Evolutionary conservation across 208 protist genomes (phyloP), one percentile per base, ranked within the genome.

Genomic region (Crithidia brevicula): DNA sequence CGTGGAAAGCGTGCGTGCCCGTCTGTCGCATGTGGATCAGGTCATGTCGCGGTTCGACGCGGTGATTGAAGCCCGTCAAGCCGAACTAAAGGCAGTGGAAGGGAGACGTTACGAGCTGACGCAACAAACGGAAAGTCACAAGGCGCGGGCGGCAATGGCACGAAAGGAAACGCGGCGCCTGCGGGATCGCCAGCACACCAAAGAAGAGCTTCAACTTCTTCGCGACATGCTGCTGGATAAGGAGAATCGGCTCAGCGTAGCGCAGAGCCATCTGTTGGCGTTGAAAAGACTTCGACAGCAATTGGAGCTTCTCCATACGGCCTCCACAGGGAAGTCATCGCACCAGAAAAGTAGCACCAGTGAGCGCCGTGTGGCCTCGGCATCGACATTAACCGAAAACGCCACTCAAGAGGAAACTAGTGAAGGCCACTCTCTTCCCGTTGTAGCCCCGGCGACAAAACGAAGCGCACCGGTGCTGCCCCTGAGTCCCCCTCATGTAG

Each of bases 191-290:
- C 54, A 86, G 58, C 73, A 80, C 53, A 66, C 56, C 27, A 33
- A 72, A 8, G 86, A 89, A 45, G 81, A 89, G 62, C 71, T 92
- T n/a, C 72, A 78, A 31, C 71, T 88, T 45, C 59, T 92, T 47
- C 64, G 66, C 4, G 72, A 79, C 27, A 92, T 92, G 86, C 62
- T 83, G 34, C 31, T 65, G 15, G 83, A 92, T 49, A 82, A 79
- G 63, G 74, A 78, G 60, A 80, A 80, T 38, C 77, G 70, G 31
- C 69, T 89, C 8, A 34, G 51, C 9, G 57, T 73, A 18, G 53
- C 75, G 36, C 71, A 79, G 53, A 43, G 20, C n/a, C 72, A 72
- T 5, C 81, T 79, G 2, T 51, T 78, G 1, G 52, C 66, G n/a
- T 63, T 89, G 50, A 51, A 71, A 46, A 50, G 42, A n/a, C 67